A percentile compares a stretch with the other conserved stretches of the same genome.
Evolutionary conservation across 2,329 filamentous ascomycete species (phyloP).

Genomic region (Chaetoscypha palmicola): DNA sequence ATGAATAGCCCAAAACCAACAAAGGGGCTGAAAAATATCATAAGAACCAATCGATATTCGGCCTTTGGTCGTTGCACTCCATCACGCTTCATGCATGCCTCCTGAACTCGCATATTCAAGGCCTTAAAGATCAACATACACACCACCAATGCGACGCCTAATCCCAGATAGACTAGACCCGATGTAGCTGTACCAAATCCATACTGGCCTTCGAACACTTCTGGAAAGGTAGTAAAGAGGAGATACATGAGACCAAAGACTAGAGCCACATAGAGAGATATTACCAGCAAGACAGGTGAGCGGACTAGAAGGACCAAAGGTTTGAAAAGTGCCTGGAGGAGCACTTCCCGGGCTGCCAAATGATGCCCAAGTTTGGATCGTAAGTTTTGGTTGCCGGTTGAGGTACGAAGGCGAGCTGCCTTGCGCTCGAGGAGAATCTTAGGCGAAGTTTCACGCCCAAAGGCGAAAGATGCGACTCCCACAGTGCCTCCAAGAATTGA

Average conservation of each 20-base stretch:
- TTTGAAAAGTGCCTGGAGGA: constrained; percentile 39
- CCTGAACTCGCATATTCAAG: background rate
- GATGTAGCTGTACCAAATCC: constrained; percentile 35
- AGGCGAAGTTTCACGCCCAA: constrained; percentile 35
- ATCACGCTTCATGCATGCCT: constrained; percentile 25
- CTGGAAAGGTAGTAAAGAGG: constrained; percentile 21
- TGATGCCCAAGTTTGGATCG: constrained; percentile 35
- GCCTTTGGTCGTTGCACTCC: background rate
- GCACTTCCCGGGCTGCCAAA: constrained; percentile 26
- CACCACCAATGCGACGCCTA: constrained; percentile 28
- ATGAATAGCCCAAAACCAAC: background rate
- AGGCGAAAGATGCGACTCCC: constrained; percentile 38
- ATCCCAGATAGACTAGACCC: constrained; percentile 40
- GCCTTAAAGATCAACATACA: background rate
- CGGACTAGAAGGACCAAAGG: constrained; percentile 37
- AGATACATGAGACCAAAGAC: constrained; percentile 10
- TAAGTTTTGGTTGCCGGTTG: constrained; percentile 38
- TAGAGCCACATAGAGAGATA: constrained; percentile 19
- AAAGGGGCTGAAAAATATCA: background rate
- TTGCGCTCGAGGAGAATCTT: constrained; percentile 31
- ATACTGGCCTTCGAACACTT: constrained; percentile 30
- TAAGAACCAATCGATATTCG: constrained; percentile 1
- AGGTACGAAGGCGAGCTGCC: constrained; percentile 29
- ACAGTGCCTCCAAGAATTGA: constrained; percentile 35
- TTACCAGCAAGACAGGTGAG: constrained; percentile 29